Evolutionary conservation across 2,329 filamentous ascomycete genomes (phyloP).

Genomic region (Verticillium dahliae): DNA sequence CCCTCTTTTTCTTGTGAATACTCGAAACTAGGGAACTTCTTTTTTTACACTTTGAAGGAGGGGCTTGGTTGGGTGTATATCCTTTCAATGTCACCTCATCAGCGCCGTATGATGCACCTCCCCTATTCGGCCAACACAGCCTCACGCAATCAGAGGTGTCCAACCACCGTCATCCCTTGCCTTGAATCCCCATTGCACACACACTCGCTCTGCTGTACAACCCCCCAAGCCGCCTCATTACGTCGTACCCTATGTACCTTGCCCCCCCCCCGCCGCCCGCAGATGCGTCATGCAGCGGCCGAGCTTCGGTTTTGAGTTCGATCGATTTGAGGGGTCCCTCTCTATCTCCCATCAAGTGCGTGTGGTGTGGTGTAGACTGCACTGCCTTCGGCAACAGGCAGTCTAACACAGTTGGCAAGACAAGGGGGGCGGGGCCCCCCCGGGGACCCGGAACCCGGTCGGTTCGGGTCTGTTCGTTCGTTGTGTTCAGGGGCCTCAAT

Average conservation of each 20-base stretch:
- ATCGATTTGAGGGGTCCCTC: neutral
- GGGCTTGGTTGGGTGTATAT: neutral
- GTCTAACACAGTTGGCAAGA: too few relatives aligned
- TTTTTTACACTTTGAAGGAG: neutral
- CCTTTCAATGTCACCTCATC: neutral
- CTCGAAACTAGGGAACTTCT: neutral
- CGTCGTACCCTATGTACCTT: neutral
- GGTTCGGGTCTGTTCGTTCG: neutral
- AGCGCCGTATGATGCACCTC: neutral
- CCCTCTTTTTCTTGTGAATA: neutral
- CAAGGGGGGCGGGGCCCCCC: too few relatives aligned
- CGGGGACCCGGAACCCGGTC: neutral
- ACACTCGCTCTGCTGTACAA: too few relatives aligned
- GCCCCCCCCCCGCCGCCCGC: neutral
- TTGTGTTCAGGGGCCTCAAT: neutral
- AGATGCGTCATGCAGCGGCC: neutral
- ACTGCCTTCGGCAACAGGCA: too few relatives aligned
- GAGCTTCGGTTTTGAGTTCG: neutral
- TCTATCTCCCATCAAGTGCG: neutral
- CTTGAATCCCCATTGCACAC: neutral
- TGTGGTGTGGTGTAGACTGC: neutral
- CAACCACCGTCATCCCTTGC: neutral
- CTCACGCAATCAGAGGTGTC: neutral
- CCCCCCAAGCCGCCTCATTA: neutral
- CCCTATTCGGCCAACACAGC: neutral